These are phyloP conservation scores for Penicillium desertorum DNA, from an alignment of 495 filamentous ascomycete genomes.

Conservation along the genomic window DNA sequence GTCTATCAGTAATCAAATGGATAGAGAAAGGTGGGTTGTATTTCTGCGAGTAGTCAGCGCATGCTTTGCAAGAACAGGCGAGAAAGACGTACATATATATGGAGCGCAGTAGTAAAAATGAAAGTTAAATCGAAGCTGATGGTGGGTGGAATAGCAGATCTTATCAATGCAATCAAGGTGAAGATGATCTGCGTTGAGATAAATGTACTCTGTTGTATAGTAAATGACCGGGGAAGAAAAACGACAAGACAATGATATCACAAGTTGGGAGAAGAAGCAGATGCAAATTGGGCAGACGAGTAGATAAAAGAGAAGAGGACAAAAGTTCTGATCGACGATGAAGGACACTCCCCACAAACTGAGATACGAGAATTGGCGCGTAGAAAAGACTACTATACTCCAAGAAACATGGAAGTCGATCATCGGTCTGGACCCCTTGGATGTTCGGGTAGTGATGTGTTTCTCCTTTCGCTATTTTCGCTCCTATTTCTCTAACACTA, in stretches of 20 bases:
- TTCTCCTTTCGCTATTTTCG: not conserved
- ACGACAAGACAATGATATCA: not conserved
- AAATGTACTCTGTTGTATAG: not conserved
- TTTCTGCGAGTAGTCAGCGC: constrained; percentile 1
- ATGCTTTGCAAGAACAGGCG: not conserved
- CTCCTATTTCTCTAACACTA: not conserved
- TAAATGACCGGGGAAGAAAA: not conserved
- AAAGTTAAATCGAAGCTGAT: not conserved
- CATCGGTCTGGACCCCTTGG: constrained; percentile 15
- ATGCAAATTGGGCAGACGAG: constrained; percentile 13
- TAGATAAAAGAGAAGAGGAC: constrained; percentile 11
- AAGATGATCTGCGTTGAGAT: constrained; percentile 1
- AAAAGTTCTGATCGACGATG: constrained; percentile 17
- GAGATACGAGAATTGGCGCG: constrained; percentile 13
- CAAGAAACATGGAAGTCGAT: constrained; percentile 8
- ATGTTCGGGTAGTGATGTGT: not conserved
- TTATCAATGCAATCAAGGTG: constrained; percentile 12
- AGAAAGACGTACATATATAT: not conserved
- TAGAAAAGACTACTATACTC: constrained; percentile 14
- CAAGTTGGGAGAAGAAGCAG: constrained; percentile 11
- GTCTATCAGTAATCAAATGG: constrained; percentile 31
- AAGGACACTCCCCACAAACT: constrained; percentile 11
- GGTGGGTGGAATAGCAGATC: constrained; percentile 1
- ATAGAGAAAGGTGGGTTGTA: constrained; percentile 1
- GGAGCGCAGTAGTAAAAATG: not conserved